These are phyloP conservation scores for Boletus pseudo-olivaceus DNA, from an alignment of 768 basidiomycete species.

Conservation along the genomic window DNA sequence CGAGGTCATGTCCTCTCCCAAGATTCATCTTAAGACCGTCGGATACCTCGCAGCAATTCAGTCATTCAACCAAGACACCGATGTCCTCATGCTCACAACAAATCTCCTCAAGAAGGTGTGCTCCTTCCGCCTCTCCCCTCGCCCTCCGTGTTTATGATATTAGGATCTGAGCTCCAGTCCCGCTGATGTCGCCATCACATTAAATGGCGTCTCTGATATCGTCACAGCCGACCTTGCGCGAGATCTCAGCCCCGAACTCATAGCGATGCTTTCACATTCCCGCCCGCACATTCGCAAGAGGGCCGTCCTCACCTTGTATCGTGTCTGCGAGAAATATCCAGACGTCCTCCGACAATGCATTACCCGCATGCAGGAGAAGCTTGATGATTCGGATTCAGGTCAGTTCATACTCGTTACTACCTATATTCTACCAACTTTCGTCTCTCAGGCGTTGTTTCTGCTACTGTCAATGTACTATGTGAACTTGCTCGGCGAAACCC, in stretches of 20 bases:
- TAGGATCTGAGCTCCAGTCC: conserved; percentile 81
- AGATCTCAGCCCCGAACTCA: conserved; percentile 82
- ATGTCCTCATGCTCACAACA: conserved; percentile 95
- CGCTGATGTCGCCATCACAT: conserved; percentile 67
- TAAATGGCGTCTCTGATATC: conserved; percentile 82
- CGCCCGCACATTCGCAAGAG: conserved; percentile 86
- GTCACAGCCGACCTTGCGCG: conserved; percentile 86
- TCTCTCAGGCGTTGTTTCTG: conserved; percentile 78
- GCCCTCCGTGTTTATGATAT: conserved; percentile 8
- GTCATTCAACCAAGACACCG: conserved; percentile 91
- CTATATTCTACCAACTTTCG: neutral
- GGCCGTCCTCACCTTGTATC: conserved; percentile 81
- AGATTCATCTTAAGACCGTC: conserved; percentile 88
- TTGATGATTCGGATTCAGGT: conserved; percentile 78
- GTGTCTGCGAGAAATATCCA: conserved; percentile 77
- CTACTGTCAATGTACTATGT: conserved; percentile 91
- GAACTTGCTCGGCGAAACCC: conserved; percentile 85
- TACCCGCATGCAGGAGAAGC: conserved; percentile 67
- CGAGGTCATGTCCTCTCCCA: conserved; percentile 95
- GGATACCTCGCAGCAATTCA: conserved; percentile 93
- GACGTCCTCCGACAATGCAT: conserved; percentile 68
- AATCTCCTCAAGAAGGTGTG: conserved; percentile 91
- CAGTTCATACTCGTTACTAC: conserved; percentile 1
- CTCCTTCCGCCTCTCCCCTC: neutral
- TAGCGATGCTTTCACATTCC: conserved; percentile 87